phyloP scores from a whole-genome alignment of 2,329 filamentous ascomycete species.

The Huntiella bhutanensis region DNA sequence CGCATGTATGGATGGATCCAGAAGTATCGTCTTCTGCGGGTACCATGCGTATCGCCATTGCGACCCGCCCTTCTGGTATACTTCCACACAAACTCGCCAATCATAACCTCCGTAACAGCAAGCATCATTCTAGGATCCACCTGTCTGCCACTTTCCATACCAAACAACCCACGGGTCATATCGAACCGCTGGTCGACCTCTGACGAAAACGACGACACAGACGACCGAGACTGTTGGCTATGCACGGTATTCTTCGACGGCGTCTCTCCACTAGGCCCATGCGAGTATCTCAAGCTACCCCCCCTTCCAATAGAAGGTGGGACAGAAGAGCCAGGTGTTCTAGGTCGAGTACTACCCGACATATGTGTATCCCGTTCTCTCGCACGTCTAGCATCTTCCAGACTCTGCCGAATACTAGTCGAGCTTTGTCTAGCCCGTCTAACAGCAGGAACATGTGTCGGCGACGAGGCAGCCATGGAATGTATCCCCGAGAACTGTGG shows the following conservation, averaged over 20 bases:
- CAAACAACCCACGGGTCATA: constrained; percentile 38
- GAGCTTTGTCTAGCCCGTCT: constrained; percentile 8
- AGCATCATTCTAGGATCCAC: constrained; percentile 98
- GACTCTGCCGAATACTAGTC: constrained; percentile 45
- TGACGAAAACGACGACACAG: constrained; percentile 85
- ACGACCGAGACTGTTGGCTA: constrained; percentile 45
- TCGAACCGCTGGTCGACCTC: constrained; percentile 88
- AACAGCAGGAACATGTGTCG: neutral
- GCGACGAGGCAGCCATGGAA: constrained; percentile 24
- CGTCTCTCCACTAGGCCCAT: constrained; percentile 5
- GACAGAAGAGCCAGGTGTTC: constrained; percentile 37
- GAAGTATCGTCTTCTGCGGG: constrained; percentile 87
- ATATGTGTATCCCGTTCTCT: neutral
- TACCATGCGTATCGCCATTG: constrained; percentile 60
- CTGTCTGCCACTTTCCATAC: constrained; percentile 27
- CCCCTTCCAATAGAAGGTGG: neutral
- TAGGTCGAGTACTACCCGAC: constrained; percentile 28
- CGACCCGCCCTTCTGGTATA: constrained; percentile 92
- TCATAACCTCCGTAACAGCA: constrained; percentile 98
- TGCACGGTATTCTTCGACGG: constrained; percentile 14
- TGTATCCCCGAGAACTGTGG: no score
- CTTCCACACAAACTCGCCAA: constrained; percentile 97
- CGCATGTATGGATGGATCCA: constrained; percentile 98
- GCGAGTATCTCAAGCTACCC: neutral
- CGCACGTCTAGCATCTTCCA: constrained; percentile 7